phyloP scores from a whole-genome alignment of 306 rosid species.

The Vigna mungo region DNA sequence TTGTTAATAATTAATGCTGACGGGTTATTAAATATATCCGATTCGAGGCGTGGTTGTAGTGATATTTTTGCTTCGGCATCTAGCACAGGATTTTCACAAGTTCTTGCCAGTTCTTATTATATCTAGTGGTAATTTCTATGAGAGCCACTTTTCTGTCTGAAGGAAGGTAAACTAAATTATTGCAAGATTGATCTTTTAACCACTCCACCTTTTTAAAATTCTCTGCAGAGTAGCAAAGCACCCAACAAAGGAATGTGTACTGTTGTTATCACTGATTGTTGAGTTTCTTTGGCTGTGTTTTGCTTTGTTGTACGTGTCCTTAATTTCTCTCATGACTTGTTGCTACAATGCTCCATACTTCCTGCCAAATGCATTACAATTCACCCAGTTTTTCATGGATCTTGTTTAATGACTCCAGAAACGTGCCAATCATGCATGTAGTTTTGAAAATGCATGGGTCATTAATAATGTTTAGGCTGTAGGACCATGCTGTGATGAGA shows the following conservation, averaged over 20 bases:
- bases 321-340: constrained; percentile 1
- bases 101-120: background rate
- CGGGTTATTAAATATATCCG: constrained; percentile 17
- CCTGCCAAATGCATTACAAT: constrained; percentile 20
- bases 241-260: constrained; percentile 29
- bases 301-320: constrained; percentile 7
- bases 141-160: constrained; percentile 34
- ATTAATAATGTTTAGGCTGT: constrained; percentile 39
- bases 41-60: constrained; percentile 22
- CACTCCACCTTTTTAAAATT: constrained; percentile 22
- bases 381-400: constrained; percentile 23
- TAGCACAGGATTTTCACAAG: constrained; percentile 1
- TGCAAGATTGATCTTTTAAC: constrained; percentile 31
- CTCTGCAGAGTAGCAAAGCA: constrained; percentile 22
- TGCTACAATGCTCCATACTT: constrained; percentile 14
- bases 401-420: constrained; percentile 11
- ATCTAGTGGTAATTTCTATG: constrained; percentile 35
- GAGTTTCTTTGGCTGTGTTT: background rate
- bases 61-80: constrained; percentile 13
- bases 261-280: background rate
- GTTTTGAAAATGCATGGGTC: background rate
- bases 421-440: constrained; percentile 26
- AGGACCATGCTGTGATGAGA: constrained; percentile 23
- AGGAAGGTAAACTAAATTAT: constrained; percentile 39
- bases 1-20: constrained; percentile 37